Base-by-base conservation (phyloP, 2,329 filamentous ascomycete genomes). In the Phialocephala sp. region DNA sequence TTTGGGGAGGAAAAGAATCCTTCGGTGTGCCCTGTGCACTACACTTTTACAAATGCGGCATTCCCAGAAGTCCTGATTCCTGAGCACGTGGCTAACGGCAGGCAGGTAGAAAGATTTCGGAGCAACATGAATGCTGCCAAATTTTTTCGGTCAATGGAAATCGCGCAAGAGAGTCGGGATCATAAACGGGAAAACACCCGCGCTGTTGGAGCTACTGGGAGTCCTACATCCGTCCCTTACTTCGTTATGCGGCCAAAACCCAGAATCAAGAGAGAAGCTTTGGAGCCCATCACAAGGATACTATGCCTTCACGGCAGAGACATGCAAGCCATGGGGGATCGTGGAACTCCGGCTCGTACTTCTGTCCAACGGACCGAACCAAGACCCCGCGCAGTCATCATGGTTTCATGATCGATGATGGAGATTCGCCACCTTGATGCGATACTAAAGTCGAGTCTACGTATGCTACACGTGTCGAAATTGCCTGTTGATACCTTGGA, bases 71-170 rank as follows among this genome's bases (percentile, higher is more conserved):
- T 50, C 20, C 45, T 24, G n/a, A 50, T 50, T 50, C 45, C 45
- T 50, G 22, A 24, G 45, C 45, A 50, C 45, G 20, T 50, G n/a
- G 11, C 45, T 50, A 50, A 50, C 45, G 45, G 45, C 45, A n/a
- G 45, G 8, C n/a, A 50, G 15, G 41, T 18, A 50, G n/a, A 24
- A 12, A 5, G 8, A 50, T 9, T 50, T 50, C n/a, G 45, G 22
- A 22, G 45, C 45, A 50, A 24, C n/a, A 24, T 24, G 45, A 27
- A 18, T 54, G 24, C 24, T 54, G 24, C 24, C n/a, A 8, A 50
- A 11, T 4, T n/a, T 5, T 50, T 50, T 50, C 45, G n/a, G 45
- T 50, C 6, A n/a, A 50, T 1, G n/a, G 4, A 41, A 12, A 41
- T 24, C 3, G 9, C 12, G 45, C 45, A 24, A 6, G 12, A 50